A percentile compares a stretch with the other conserved stretches of the same genome.
Conservation (phyloP, 169 alveolate species). For the Amoebophrya sp. region DNA sequence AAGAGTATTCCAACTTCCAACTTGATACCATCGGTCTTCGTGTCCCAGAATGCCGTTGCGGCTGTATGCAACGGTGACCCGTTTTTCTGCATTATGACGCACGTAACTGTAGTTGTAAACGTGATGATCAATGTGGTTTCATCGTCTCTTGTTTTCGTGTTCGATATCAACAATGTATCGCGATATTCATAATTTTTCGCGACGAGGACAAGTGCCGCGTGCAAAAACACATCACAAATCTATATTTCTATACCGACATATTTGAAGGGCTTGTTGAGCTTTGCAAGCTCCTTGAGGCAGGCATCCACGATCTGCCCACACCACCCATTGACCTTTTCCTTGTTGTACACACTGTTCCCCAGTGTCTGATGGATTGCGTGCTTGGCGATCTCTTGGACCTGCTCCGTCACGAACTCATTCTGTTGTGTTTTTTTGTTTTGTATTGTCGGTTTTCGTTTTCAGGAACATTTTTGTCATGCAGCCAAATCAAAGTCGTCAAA, state of each 20-base stretch:
- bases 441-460: too few relatives aligned
- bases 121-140: too few relatives aligned
- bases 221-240: too few relatives aligned
- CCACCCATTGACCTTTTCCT: conserved; percentile 64
- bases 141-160: too few relatives aligned
- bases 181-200: too few relatives aligned
- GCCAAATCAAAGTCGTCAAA: too few relatives aligned
- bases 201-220: too few relatives aligned
- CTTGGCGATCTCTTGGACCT: conserved; percentile 57
- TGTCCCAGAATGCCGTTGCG: conserved; percentile 66
- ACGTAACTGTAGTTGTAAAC: conserved; percentile 59
- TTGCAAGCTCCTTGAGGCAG: conserved; percentile 62
- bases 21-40: conserved; percentile 59
- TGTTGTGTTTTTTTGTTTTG: conserved; percentile 18
- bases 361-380: conserved; percentile 55
- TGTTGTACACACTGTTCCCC: conserved; percentile 55
- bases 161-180: too few relatives aligned
- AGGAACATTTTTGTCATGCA: too few relatives aligned
- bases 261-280: conserved; percentile 63
- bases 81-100: conserved; percentile 62
- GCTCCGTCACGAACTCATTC: conserved; percentile 57
- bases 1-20: too few relatives aligned
- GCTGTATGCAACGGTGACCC: conserved; percentile 68
- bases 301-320: conserved; percentile 60
- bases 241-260: conserved; percentile 59